Percentiles rank a stretch among this genome's conserved stretches.
These are phyloP conservation scores for Multifurca ochricompacta DNA, from an alignment of 768 basidiomycete genomes.

Conservation along the genomic window DNA sequence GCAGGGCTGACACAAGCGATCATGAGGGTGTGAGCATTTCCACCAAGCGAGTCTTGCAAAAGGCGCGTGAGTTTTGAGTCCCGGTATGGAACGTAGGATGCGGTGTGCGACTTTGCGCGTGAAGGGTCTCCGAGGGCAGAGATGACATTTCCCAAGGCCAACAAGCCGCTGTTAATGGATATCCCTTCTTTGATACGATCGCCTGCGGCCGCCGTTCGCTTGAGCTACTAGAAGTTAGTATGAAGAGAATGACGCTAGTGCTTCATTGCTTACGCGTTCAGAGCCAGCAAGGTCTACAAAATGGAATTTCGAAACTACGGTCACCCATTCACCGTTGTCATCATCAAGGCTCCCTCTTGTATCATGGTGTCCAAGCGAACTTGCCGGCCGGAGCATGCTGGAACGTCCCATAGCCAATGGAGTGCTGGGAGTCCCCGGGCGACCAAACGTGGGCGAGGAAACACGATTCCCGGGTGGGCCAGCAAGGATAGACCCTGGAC, in stretches of 20 bases:
- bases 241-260: neutral
- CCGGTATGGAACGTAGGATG: slow-evolving; percentile 91
- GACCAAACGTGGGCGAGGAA: slow-evolving; percentile 70
- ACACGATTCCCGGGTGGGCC: slow-evolving; percentile 42
- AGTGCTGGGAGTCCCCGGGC: slow-evolving; percentile 76
- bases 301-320: slow-evolving; percentile 92
- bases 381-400: slow-evolving; percentile 58
- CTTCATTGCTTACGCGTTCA: slow-evolving; percentile 60
- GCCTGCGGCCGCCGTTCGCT: slow-evolving; percentile 91
- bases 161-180: slow-evolving; percentile 93
- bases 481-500: slow-evolving; percentile 72
- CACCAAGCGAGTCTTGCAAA: slow-evolving; percentile 93
- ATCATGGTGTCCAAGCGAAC: slow-evolving; percentile 42
- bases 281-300: slow-evolving; percentile 98
- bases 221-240: slow-evolving; percentile 48
- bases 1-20: slow-evolving; percentile 96
- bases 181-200: slow-evolving; percentile 99
- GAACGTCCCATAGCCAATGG: slow-evolving; percentile 66
- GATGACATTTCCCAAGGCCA: slow-evolving; percentile 96
- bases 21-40: slow-evolving; percentile 98
- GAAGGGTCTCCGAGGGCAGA: slow-evolving; percentile 94
- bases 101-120: slow-evolving; percentile 74
- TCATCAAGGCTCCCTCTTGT: slow-evolving; percentile 38
- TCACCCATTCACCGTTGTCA: slow-evolving; percentile 76
- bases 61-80: slow-evolving; percentile 97